Evolutionary conservation across 2,329 filamentous ascomycete species (phyloP), one percentile per base, ranked within the genome.

Genomic region (Colletotrichum sp.): DNA sequence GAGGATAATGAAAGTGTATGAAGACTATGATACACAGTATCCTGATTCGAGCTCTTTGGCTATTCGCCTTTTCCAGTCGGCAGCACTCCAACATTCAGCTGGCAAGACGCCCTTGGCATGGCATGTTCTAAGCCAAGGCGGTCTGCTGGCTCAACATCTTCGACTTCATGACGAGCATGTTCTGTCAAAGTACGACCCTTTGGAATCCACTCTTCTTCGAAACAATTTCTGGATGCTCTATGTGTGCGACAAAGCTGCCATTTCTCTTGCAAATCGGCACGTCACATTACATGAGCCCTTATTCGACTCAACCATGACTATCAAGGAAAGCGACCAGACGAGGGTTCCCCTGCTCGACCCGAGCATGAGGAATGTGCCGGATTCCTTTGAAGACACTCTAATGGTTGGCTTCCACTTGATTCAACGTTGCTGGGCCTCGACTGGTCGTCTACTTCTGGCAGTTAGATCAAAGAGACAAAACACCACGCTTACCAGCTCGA

Each of bases 281-380:
- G 86, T 87, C 7, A 87, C 85, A 0, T 83, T 87, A n/a, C 85
- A 87, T 77, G 84, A 85, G 69, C 85, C 83, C 71, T 86, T 83
- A 0, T 87, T 87, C 64, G 83, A 86, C 52, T 79, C 82, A 0
- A 84, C 82, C 7, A 85, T 87, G 30, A 86, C 84, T 0, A 21
- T 55, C 16, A 2, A 59, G 16, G 38, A 62, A 24, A 68, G 38
- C 5, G 56, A 48, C 9, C 28, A 1, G 7, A 9, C 18, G 16
- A 14, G 58, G 1, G 67, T 66, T 10, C n/a, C 72, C 1, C 32
- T 70, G 4, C 43, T 74, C 1, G 56, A 61, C 1, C 66, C 48
- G 28, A 26, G 30, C 28, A 56, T 55, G 66, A 26, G 43, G 7
- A 85, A 82, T 0, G 52, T 36, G 61, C 72, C 26, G 14, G 28